A percentile compares a stretch with the other conserved stretches of the same genome.
Conservation (phyloP, 140 eudicot genomes). For the Erigeron philadelphicus region DNA sequence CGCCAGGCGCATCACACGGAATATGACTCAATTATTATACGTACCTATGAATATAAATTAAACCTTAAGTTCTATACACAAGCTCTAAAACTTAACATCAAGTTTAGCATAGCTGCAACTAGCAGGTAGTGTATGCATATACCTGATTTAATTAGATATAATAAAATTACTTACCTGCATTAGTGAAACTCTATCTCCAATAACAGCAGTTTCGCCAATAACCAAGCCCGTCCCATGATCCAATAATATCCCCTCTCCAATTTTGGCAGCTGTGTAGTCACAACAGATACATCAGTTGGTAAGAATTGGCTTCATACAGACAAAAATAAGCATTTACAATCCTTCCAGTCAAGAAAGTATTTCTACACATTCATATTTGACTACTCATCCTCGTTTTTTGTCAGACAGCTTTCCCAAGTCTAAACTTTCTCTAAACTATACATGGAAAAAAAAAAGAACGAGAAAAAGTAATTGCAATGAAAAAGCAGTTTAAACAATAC, state of each 20-base stretch:
- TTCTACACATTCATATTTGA: neutral
- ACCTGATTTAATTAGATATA: conserved; percentile 1
- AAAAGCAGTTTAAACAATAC: conserved; percentile 27
- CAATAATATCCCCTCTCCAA: conserved; percentile 80
- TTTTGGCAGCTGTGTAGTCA: conserved; percentile 60
- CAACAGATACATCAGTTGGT: neutral
- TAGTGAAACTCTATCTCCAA: conserved; percentile 77
- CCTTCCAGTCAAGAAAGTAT: neutral
- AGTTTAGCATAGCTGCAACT: neutral
- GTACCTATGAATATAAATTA: neutral
- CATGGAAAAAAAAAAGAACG: neutral
- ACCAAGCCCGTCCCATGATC: conserved; percentile 92
- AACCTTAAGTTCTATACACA: conserved; percentile 1
- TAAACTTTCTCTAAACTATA: neutral
- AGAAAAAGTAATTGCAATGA: no score
- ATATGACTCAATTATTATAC: neutral
- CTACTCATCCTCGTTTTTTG: neutral
- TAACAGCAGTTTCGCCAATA: conserved; percentile 88
- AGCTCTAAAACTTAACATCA: neutral
- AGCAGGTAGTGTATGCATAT: conserved; percentile 6
- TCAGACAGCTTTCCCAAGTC: neutral
- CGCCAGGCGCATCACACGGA: neutral
- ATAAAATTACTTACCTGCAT: conserved; percentile 46
- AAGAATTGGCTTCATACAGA: conserved; percentile 1
- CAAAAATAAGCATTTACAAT: neutral